A percentile compares a stretch with the other conserved stretches of the same genome.
Conservation (phyloP, 805 yeast genomes). For the Saccharomycopsis capsularis region DNA sequence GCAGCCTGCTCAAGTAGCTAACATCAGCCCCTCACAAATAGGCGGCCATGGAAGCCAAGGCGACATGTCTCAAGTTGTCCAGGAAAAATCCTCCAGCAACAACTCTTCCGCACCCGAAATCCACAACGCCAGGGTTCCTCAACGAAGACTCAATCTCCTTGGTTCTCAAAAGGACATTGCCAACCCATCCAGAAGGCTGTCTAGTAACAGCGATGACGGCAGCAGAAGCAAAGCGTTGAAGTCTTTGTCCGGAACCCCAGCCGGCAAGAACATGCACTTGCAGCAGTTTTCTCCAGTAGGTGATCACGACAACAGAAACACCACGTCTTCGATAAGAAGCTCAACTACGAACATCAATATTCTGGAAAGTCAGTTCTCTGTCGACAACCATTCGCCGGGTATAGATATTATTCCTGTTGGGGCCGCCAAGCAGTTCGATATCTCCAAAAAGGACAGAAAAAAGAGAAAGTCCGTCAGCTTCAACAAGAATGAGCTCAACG, state of each 20-base stretch:
- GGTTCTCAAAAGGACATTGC: background rate
- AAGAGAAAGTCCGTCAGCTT: background rate
- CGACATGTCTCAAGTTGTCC: background rate
- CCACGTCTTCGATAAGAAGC: background rate
- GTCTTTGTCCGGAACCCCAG: background rate
- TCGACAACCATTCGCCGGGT: constrained; percentile 1
- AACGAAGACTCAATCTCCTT: no score
- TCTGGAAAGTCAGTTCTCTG: background rate
- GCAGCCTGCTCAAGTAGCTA: no score
- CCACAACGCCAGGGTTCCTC: background rate
- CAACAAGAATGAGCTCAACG: background rate
- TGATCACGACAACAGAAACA: background rate
- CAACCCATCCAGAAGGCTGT: background rate
- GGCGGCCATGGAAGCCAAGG: no score
- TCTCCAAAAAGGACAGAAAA: constrained; percentile 1
- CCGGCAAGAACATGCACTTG: background rate
- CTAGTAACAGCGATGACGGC: background rate
- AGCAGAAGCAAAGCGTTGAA: background rate
- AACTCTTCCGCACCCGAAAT: background rate
- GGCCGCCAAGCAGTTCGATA: constrained; percentile 10
- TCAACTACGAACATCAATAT: background rate
- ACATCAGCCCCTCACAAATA: background rate
- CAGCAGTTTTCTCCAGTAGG: constrained; percentile 3
- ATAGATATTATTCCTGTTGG: constrained; percentile 19
- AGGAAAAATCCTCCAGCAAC: background rate